Conservation (phyloP, 2,329 filamentous ascomycete species). For the Diaporthe ampelina region DNA sequence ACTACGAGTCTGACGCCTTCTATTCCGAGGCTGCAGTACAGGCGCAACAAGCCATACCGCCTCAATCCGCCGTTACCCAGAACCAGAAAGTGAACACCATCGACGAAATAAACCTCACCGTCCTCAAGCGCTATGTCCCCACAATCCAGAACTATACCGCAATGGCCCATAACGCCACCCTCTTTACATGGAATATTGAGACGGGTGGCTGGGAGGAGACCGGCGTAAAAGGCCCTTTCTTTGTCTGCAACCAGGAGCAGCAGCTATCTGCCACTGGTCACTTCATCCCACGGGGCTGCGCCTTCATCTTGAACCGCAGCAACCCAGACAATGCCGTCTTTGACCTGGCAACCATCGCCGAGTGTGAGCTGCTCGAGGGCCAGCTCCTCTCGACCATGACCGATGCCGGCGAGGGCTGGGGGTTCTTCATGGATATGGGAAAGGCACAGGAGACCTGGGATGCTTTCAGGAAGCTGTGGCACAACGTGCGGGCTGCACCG, state of each 20-base stretch:
- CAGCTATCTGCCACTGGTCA: conserved; percentile 49
- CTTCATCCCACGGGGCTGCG: conserved; percentile 62
- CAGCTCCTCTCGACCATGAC: conserved; percentile 21
- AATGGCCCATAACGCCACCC: conserved; percentile 86
- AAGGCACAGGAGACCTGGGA: conserved; percentile 29
- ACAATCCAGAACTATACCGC: conserved; percentile 80
- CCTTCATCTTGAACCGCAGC: conserved; percentile 81
- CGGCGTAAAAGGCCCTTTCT: conserved; percentile 88
- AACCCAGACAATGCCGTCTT: conserved; percentile 79
- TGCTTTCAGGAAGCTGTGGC: conserved; percentile 19
- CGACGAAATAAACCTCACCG: conserved; percentile 88
- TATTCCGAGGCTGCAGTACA: conserved; percentile 55
- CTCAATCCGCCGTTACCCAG: conserved; percentile 74
- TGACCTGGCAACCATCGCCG: conserved; percentile 70
- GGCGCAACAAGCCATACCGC: conserved; percentile 44
- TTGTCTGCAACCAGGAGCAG: conserved; percentile 79
- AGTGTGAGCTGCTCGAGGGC: conserved; percentile 65
- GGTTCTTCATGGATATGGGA: conserved; percentile 26
- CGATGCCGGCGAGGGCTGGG: conserved; percentile 2
- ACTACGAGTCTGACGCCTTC: conserved; percentile 77
- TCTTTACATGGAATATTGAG: conserved; percentile 82
- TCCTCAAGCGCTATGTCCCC: conserved; percentile 85
- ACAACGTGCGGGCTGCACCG: background rate
- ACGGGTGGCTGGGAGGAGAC: conserved; percentile 85
- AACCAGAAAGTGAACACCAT: conserved; percentile 73